Conservation (phyloP, 1,284 basidiomycete genomes). For the Marasmius fiardii region DNA sequence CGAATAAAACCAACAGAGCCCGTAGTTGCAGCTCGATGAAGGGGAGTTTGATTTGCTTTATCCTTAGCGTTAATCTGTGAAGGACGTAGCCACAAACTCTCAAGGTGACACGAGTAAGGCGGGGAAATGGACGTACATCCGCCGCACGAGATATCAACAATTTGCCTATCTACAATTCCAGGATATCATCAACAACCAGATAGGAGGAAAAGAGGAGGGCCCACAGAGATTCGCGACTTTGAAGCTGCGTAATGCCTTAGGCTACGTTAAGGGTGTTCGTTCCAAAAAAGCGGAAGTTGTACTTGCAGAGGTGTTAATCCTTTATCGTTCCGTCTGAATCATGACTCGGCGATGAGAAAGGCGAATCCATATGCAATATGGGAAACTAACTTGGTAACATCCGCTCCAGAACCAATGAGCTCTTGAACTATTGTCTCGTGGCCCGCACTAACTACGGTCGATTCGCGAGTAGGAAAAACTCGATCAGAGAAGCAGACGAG, state of each 20-base stretch:
- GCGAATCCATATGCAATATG: slow-evolving; percentile 5
- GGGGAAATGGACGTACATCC: slow-evolving; percentile 54
- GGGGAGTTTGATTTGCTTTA: slow-evolving; percentile 84
- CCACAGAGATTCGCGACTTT: slow-evolving; percentile 83
- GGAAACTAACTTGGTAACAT: slow-evolving; percentile 57
- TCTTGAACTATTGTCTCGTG: slow-evolving; percentile 76
- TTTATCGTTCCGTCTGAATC: slow-evolving; percentile 69
- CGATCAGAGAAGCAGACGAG: neutral
- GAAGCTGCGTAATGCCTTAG: slow-evolving; percentile 91
- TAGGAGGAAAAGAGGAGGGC: slow-evolving; percentile 27
- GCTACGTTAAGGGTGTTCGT: slow-evolving; percentile 7
- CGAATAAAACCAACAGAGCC: slow-evolving; percentile 85
- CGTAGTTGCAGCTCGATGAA: slow-evolving; percentile 96
- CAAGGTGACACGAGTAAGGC: neutral
- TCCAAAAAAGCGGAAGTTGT: neutral
- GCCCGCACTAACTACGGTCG: slow-evolving; percentile 72
- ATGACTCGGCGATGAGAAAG: slow-evolving; percentile 11
- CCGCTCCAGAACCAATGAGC: slow-evolving; percentile 81
- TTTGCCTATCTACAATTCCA: slow-evolving; percentile 71
- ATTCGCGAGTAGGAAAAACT: slow-evolving; percentile 2
- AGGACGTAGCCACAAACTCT: neutral
- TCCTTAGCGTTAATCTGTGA: slow-evolving; percentile 87
- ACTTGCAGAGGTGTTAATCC: slow-evolving; percentile 84
- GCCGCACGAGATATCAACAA: slow-evolving; percentile 83
- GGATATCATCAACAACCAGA: slow-evolving; percentile 20